Evolutionary conservation across 768 basidiomycete genomes (phyloP).

Genomic region (Gautieria morchelliformis): DNA sequence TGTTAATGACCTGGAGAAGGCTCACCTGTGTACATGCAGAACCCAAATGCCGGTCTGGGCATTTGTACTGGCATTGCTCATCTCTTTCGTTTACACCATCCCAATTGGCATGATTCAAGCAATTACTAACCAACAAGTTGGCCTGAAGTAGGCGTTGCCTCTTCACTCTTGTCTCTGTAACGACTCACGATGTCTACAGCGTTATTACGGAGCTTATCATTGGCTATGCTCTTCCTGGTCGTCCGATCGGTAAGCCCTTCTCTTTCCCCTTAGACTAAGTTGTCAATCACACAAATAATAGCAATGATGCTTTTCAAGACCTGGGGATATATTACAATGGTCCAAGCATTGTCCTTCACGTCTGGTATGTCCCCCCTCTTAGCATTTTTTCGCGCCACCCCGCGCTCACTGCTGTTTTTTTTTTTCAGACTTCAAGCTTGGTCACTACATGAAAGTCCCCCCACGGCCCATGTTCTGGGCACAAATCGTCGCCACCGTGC

Average conservation of each 20-base stretch:
- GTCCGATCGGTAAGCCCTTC: conserved; percentile 24
- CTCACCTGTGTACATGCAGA: conserved; percentile 13
- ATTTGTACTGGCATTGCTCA: conserved; percentile 61
- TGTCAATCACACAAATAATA: neutral
- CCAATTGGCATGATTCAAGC: conserved; percentile 52
- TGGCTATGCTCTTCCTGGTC: conserved; percentile 25
- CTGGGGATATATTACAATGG: conserved; percentile 24
- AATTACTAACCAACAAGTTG: conserved; percentile 27
- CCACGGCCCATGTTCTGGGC: conserved; percentile 59
- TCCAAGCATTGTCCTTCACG: conserved; percentile 25
- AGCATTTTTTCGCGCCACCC: neutral
- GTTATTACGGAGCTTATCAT: conserved; percentile 29
- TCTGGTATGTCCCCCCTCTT: conserved; percentile 4
- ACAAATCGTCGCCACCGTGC: conserved; percentile 39
- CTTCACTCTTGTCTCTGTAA: neutral
- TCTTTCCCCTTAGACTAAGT: neutral
- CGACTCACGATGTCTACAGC: neutral
- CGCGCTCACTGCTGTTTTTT: neutral
- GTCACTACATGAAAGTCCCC: conserved; percentile 43
- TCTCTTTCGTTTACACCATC: conserved; percentile 57
- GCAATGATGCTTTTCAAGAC: conserved; percentile 27
- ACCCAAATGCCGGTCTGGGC: conserved; percentile 65
- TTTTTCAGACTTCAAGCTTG: conserved; percentile 26
- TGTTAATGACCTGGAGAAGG: neutral
- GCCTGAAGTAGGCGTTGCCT: conserved; percentile 13